Evolutionary conservation across 148 eudicot genomes (phyloP).

Genomic region (Cornus kousa): DNA sequence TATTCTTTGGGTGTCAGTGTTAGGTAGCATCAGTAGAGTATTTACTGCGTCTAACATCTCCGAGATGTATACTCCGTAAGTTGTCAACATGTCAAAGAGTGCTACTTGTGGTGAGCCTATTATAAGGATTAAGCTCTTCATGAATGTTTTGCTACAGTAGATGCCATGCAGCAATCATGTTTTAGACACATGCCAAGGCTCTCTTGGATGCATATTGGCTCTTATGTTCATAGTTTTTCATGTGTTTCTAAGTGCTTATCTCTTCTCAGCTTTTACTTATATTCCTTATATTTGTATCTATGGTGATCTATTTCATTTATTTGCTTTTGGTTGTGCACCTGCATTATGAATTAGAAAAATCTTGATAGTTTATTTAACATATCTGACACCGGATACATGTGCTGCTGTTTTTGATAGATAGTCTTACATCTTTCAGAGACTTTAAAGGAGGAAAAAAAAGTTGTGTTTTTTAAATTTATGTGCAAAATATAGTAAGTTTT

Average conservation of each 20-base stretch:
- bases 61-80: no score
- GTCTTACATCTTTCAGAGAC: neutral
- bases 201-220: neutral
- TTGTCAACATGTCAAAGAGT: neutral
- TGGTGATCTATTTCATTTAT: neutral
- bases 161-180: neutral
- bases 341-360: no score
- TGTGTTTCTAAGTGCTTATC: neutral
- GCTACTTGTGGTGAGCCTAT: neutral
- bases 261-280: slow-evolving; percentile 5
- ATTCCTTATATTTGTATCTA: neutral
- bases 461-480: no score
- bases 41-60: neutral
- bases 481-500: no score
- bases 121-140: neutral
- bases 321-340: neutral
- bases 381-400: neutral
- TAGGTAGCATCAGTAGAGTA: no score
- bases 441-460: no score
- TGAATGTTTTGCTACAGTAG: neutral
- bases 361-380: neutral
- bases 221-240: neutral
- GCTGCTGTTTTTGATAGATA: neutral
- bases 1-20: neutral
- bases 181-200: neutral